These are phyloP conservation scores for Puccinia triticina DNA, from an alignment of 1,284 basidiomycete genomes.

Conservation along the genomic window DNA sequence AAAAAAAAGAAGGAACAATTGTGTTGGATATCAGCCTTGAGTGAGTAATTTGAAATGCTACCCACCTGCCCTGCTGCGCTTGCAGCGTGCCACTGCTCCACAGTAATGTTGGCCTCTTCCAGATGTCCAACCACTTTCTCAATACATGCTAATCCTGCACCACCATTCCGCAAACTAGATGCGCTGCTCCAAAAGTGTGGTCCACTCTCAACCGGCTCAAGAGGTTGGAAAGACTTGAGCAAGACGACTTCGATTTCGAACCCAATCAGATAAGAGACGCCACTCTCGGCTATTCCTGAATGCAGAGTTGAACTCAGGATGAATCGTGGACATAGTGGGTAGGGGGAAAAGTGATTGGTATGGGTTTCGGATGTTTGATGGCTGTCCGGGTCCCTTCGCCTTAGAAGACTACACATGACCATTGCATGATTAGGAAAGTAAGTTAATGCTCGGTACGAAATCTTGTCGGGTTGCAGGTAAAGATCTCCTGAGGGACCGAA, in stretches of 20 bases:
- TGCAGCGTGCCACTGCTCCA: slow-evolving; percentile 49
- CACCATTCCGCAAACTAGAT: slow-evolving; percentile 37
- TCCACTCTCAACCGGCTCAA: slow-evolving; percentile 23
- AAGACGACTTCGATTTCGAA: slow-evolving; percentile 49
- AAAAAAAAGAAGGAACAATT: slow-evolving; percentile 11
- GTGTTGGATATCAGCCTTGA: neutral
- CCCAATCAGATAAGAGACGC: slow-evolving; percentile 46
- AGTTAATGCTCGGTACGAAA: slow-evolving; percentile 42
- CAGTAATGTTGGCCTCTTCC: slow-evolving; percentile 28
- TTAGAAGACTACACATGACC: slow-evolving; percentile 45
- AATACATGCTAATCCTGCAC: slow-evolving; percentile 34
- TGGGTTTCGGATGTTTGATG: slow-evolving; percentile 4
- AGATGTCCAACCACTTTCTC: slow-evolving; percentile 36
- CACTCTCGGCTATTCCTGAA: slow-evolving; percentile 42
- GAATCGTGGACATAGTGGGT: slow-evolving; percentile 49
- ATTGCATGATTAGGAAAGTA: slow-evolving; percentile 37
- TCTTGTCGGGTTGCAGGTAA: slow-evolving; percentile 51
- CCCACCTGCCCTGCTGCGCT: slow-evolving; percentile 42
- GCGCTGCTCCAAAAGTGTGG: slow-evolving; percentile 45
- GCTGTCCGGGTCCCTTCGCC: slow-evolving; percentile 29
- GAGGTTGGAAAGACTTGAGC: slow-evolving; percentile 31
- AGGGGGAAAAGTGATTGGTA: slow-evolving; percentile 31
- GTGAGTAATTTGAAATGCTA: slow-evolving; percentile 10
- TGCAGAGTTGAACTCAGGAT: slow-evolving; percentile 50
- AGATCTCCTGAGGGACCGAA: slow-evolving; percentile 47